Conservation (phyloP, 208 protist species). For the Tritrichomonas foetus region DNA sequence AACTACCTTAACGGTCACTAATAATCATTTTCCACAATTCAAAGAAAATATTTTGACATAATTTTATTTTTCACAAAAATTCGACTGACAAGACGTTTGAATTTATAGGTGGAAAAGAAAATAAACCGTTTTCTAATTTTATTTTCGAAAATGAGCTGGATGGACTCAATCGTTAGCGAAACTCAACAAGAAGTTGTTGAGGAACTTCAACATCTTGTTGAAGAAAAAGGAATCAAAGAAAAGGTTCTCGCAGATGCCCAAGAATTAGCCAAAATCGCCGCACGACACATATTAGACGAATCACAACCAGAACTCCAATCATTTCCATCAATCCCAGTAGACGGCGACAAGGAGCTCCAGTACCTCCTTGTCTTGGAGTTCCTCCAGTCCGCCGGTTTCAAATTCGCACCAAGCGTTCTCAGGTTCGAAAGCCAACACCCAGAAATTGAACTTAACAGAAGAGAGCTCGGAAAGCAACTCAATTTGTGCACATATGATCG, state of each 20-base stretch:
- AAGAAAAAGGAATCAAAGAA: too few species aligned
- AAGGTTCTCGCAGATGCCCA: constrained; percentile 14
- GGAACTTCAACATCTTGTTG: neutral
- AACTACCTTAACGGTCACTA: too few species aligned
- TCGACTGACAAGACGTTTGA: too few species aligned
- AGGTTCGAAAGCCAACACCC: neutral
- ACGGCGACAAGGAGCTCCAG: constrained; percentile 22
- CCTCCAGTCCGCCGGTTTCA: neutral
- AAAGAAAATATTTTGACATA: too few species aligned
- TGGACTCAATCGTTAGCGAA: neutral
- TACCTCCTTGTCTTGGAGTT: neutral
- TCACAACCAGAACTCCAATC: constrained; percentile 33
- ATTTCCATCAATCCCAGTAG: constrained; percentile 2
- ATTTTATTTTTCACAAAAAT: too few species aligned
- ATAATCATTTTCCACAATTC: too few species aligned
- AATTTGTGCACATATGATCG: constrained; percentile 27
- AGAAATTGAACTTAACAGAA: neutral
- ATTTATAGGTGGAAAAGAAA: too few species aligned
- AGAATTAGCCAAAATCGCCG: constrained; percentile 33
- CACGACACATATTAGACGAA: constrained; percentile 5
- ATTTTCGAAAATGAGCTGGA: too few species aligned
- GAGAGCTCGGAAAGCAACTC: neutral
- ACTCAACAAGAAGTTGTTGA: constrained; percentile 19
- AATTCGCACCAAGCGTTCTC: constrained; percentile 30
- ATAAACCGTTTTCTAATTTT: too few species aligned